These are phyloP conservation scores for Kodamaea lidongshanica DNA, from an alignment of 805 yeast species.

Conservation along the genomic window DNA sequence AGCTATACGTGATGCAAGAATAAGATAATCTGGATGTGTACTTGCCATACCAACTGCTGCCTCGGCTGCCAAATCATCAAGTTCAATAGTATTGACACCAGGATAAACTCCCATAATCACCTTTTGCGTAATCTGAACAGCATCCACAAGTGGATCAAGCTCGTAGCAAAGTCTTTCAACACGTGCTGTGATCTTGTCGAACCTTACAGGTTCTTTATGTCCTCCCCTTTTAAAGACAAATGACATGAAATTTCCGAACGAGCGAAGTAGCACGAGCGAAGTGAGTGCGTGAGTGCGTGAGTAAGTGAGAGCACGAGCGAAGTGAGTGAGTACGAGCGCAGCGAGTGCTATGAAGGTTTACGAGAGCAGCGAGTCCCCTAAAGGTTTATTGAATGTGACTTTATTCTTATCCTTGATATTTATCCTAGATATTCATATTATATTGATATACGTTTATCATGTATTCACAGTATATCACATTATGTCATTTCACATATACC, in stretches of 20 bases:
- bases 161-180: conserved; percentile 93
- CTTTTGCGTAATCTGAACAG: conserved; percentile 92
- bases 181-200: conserved; percentile 91
- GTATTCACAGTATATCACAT: too few relatives aligned
- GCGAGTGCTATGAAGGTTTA: too few relatives aligned
- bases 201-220: conserved; percentile 87
- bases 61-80: conserved; percentile 73
- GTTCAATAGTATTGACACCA: conserved; percentile 90
- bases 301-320: too few relatives aligned
- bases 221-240: conserved; percentile 91
- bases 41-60: conserved; percentile 98
- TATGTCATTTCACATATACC: too few relatives aligned
- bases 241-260: conserved; percentile 40
- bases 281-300: too few relatives aligned
- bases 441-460: too few relatives aligned
- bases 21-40: conserved; percentile 95
- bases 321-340: too few relatives aligned
- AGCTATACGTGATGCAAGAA: conserved; percentile 92
- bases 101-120: conserved; percentile 95
- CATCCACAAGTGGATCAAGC: conserved; percentile 82
- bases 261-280: too few relatives aligned
- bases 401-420: too few relatives aligned
- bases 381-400: too few relatives aligned
- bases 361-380: too few relatives aligned
- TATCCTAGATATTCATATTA: too few relatives aligned